Conservation (phyloP, 2,329 filamentous ascomycete genomes). For the Penicillium brasilianum region DNA sequence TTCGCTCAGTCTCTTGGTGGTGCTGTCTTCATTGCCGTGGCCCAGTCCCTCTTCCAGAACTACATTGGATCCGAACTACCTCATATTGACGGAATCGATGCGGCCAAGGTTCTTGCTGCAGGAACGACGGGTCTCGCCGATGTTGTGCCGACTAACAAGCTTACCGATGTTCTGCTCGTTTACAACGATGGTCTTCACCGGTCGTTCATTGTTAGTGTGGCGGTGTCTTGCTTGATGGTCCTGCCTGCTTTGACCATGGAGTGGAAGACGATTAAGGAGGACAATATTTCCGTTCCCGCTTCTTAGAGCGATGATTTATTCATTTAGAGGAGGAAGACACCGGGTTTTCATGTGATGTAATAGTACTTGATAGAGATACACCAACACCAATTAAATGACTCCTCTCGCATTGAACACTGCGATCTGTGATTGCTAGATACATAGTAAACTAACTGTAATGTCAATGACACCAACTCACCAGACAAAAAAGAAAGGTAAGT, state of each 20-base stretch:
- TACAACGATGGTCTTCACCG: conserved; percentile 24
- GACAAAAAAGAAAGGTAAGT: too few relatives aligned
- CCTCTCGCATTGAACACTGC: too few relatives aligned
- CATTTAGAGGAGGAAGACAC: not conserved
- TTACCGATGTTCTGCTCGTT: conserved; percentile 18
- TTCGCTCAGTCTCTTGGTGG: conserved; percentile 28
- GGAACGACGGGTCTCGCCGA: conserved; percentile 21
- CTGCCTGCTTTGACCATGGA: conserved; percentile 8
- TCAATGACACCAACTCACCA: too few relatives aligned
- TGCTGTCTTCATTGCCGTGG: conserved; percentile 26
- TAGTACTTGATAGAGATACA: too few relatives aligned
- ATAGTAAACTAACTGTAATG: too few relatives aligned
- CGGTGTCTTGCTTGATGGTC: conserved; percentile 7
- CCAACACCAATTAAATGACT: too few relatives aligned
- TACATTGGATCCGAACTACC: conserved; percentile 19
- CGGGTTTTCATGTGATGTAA: not conserved
- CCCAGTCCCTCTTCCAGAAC: conserved; percentile 26
- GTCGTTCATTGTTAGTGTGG: conserved; percentile 25
- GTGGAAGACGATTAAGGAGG: conserved; percentile 11
- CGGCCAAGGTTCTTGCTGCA: conserved; percentile 12
- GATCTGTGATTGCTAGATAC: too few relatives aligned
- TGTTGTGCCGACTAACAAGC: conserved; percentile 19
- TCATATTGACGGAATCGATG: conserved; percentile 20
- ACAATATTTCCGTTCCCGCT: conserved; percentile 1
- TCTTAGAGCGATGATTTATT: not conserved